Evolutionary conservation across 805 yeast species (phyloP).

Genomic region (Blastobotrys chiropterorum): DNA sequence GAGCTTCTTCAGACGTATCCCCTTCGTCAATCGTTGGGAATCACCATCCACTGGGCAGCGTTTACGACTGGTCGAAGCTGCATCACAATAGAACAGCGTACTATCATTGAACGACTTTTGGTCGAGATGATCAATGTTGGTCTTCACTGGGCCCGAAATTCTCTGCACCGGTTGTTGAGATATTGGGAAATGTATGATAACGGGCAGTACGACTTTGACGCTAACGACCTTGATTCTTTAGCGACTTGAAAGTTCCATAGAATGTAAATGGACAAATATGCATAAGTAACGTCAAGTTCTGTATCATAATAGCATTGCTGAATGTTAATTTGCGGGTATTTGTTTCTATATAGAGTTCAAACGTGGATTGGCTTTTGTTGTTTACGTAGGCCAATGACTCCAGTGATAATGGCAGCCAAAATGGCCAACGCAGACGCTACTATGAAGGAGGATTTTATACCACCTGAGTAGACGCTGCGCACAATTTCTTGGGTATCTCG

Average conservation of each 20-base stretch:
- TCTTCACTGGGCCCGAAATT: slow-evolving; percentile 13
- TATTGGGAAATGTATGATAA: slow-evolving; percentile 15
- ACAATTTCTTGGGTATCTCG: slow-evolving; percentile 6
- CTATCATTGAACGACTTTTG: slow-evolving; percentile 11
- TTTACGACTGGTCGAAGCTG: slow-evolving; percentile 15
- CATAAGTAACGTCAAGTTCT: no score
- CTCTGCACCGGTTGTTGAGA: slow-evolving; percentile 13
- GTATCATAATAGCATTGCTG: no score
- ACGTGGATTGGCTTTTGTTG: neutral
- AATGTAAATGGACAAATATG: no score
- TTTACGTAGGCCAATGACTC: neutral
- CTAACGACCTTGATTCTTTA: slow-evolving; percentile 13
- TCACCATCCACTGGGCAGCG: slow-evolving; percentile 16
- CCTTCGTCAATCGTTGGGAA: slow-evolving; percentile 12
- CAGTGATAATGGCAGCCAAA: neutral
- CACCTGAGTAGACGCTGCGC: neutral
- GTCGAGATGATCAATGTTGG: slow-evolving; percentile 11
- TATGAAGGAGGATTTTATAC: neutral
- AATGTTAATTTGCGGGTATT: no score
- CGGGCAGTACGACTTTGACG: slow-evolving; percentile 3
- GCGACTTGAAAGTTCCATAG: slow-evolving; percentile 5
- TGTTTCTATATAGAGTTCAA: neutral
- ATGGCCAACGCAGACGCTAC: neutral
- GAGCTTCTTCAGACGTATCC: slow-evolving; percentile 9
- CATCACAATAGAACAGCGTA: slow-evolving; percentile 8